Percentiles rank a stretch among this genome's conserved stretches.
These are phyloP conservation scores for Erigeron canadensis DNA, from an alignment of 129 eudicot genomes.

Conservation along the genomic window DNA sequence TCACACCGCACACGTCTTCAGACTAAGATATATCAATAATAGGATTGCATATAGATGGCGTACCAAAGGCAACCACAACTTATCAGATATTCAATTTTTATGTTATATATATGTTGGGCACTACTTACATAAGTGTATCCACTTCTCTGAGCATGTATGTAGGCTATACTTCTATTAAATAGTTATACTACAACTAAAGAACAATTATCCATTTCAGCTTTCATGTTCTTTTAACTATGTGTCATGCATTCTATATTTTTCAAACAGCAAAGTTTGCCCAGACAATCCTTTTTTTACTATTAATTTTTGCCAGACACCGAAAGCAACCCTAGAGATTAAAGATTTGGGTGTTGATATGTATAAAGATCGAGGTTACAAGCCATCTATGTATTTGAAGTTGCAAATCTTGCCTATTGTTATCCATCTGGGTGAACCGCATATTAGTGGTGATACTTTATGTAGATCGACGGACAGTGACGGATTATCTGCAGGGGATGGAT, in stretches of 20 bases:
- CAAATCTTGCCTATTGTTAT: conserved; percentile 62
- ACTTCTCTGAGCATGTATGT: not conserved
- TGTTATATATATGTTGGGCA: not conserved
- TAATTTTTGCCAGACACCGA: conserved; percentile 66
- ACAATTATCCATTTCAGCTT: not conserved
- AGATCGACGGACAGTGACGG: conserved; percentile 32
- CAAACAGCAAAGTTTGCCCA: not conserved
- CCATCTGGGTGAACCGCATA: conserved; percentile 50
- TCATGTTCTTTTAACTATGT: conserved; percentile 1
- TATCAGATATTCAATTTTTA: not conserved
- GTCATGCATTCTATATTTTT: conserved; percentile 6
- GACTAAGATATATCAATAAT: not conserved
- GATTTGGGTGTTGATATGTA: conserved; percentile 70
- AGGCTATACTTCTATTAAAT: not conserved
- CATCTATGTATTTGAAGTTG: conserved; percentile 68
- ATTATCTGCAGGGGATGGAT: conserved; percentile 36
- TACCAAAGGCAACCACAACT: not conserved
- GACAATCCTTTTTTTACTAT: not conserved
- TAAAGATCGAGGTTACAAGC: conserved; percentile 71
- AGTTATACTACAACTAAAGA: not conserved
- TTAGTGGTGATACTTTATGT: conserved; percentile 39
- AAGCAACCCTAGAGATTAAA: conserved; percentile 70
- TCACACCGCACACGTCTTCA: not conserved
- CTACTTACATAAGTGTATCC: not conserved
- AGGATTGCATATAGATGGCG: not conserved